Conservation (phyloP, 1,284 basidiomycete species). For the Taiwanofungus camphoratus region DNA sequence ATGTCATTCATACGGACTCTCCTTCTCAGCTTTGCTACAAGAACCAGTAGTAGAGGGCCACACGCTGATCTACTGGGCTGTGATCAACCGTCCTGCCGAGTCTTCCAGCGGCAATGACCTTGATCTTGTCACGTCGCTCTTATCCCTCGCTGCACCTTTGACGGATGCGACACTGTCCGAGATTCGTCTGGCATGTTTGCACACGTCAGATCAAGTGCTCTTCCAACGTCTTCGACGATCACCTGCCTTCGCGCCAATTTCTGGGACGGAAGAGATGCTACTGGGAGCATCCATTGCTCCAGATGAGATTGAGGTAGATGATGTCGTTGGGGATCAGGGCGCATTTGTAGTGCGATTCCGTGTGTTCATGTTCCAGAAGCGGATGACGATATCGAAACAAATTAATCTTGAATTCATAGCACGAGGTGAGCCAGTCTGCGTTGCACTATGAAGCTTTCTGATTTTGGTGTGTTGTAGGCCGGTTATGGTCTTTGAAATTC, state of each 20-base stretch:
- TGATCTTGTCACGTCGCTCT: conserved; percentile 45
- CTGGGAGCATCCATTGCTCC: conserved; percentile 43
- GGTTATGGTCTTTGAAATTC: conserved; percentile 59
- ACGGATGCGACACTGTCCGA: conserved; percentile 44
- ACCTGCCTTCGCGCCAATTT: conserved; percentile 42
- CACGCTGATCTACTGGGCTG: conserved; percentile 65
- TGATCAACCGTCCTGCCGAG: conserved; percentile 34
- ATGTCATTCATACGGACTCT: conserved; percentile 35
- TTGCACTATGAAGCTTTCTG: background rate
- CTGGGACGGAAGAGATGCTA: conserved; percentile 52
- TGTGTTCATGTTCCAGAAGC: conserved; percentile 59
- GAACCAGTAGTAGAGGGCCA: conserved; percentile 56
- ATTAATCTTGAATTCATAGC: conserved; percentile 63
- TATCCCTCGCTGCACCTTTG: conserved; percentile 51
- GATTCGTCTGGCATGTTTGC: conserved; percentile 57
- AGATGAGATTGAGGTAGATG: conserved; percentile 49
- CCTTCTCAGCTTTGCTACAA: conserved; percentile 46
- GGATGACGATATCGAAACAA: conserved; percentile 57
- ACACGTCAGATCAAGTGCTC: conserved; percentile 53
- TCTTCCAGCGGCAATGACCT: conserved; percentile 20
- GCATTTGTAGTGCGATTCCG: conserved; percentile 49
- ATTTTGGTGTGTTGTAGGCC: conserved; percentile 32
- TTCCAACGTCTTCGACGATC: conserved; percentile 55
- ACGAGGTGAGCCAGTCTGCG: conserved; percentile 39
- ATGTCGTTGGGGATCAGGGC: conserved; percentile 39